Conservation (phyloP, 2,329 filamentous ascomycete genomes). For the Rasamsonia emersonii region DNA sequence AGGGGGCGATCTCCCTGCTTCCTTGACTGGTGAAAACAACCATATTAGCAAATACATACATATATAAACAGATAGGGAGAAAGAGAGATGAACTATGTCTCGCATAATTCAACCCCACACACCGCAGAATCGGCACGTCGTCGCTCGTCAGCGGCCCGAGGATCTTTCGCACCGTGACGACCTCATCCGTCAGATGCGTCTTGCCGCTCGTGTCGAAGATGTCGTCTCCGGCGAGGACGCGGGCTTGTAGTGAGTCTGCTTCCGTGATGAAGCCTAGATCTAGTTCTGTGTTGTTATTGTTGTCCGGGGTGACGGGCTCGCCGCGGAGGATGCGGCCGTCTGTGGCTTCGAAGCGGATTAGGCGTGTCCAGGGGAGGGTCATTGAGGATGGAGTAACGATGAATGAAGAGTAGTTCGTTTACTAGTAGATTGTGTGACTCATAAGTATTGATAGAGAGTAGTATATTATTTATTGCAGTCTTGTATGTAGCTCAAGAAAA, state of each 20-base stretch:
- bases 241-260: slow-evolving; percentile 43
- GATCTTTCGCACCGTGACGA: slow-evolving; percentile 45
- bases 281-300: slow-evolving; percentile 12
- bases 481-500: no score
- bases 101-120: slow-evolving; percentile 53
- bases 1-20: slow-evolving; percentile 43
- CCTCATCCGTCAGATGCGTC: slow-evolving; percentile 46
- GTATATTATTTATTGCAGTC: no score
- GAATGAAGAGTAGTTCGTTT: no score
- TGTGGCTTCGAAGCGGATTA: slow-evolving; percentile 47
- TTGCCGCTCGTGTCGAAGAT: slow-evolving; percentile 40
- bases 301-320: slow-evolving; percentile 42
- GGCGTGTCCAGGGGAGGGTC: slow-evolving; percentile 40
- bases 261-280: slow-evolving; percentile 43
- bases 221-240: slow-evolving; percentile 43
- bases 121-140: slow-evolving; percentile 50
- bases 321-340: slow-evolving; percentile 43
- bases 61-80: neutral
- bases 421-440: no score
- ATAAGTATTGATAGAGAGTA: no score
- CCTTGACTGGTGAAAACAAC: slow-evolving; percentile 32
- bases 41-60: neutral
- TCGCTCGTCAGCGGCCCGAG: slow-evolving; percentile 43
- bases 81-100: slow-evolving; percentile 40
- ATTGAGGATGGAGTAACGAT: no score